A percentile compares a stretch with the other conserved stretches of the same genome.
phyloP scores from a whole-genome alignment of 2,329 filamentous ascomycete genomes.

The Emericellopsis atlantica region DNA sequence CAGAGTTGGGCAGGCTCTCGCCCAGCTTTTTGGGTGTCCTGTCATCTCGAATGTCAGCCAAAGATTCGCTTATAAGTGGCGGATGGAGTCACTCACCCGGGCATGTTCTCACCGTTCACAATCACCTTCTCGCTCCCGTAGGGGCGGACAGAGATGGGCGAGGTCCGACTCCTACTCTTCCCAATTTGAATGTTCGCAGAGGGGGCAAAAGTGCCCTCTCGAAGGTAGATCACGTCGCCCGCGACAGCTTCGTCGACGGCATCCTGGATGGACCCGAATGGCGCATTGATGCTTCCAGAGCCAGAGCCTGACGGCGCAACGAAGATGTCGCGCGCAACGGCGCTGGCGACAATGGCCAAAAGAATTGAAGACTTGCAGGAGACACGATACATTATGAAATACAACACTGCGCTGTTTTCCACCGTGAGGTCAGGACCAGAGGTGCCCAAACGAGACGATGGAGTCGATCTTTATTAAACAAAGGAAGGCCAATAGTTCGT shows the following conservation, averaged over 20 bases:
- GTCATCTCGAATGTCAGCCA: background rate
- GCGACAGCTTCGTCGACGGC: constrained; percentile 27
- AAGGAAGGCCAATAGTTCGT: no score
- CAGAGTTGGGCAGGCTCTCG: constrained; percentile 20
- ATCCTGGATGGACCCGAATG: constrained; percentile 27
- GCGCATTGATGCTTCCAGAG: constrained; percentile 20
- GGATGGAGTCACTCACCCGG: constrained; percentile 5
- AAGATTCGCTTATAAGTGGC: background rate
- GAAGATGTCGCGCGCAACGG: constrained; percentile 15
- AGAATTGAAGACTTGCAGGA: no score
- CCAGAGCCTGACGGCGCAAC: constrained; percentile 27
- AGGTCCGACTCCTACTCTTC: constrained; percentile 22
- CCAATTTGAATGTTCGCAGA: constrained; percentile 31
- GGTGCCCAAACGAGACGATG: no score
- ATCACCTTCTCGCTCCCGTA: constrained; percentile 27
- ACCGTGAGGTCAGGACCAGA: no score
- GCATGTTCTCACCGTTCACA: constrained; percentile 28
- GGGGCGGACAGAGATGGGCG: constrained; percentile 23
- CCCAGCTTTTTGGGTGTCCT: constrained; percentile 25
- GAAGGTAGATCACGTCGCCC: constrained; percentile 27
- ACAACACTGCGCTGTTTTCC: no score
- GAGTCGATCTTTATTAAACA: no score
- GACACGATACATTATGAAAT: no score
- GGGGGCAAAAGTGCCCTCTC: constrained; percentile 27
- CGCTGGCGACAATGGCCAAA: no score